Conservation (phyloP, 2,329 filamentous ascomycete genomes). For the Phialemonium atrogriseum region DNA sequence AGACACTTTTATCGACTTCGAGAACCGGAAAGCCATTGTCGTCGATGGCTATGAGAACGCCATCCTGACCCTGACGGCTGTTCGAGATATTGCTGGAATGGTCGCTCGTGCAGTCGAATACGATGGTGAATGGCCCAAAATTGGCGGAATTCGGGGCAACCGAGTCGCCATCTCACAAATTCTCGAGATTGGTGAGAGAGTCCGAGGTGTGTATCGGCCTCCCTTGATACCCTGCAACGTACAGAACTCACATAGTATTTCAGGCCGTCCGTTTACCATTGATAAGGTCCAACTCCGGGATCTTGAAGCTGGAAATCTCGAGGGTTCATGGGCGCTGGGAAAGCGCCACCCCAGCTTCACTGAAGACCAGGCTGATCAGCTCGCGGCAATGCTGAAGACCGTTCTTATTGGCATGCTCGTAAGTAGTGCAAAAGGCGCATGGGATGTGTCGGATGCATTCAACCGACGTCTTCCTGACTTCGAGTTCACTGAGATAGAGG, state of each 20-base stretch:
- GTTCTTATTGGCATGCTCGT: slow-evolving; percentile 33
- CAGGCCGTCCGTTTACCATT: slow-evolving; percentile 27
- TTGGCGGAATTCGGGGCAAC: slow-evolving; percentile 31
- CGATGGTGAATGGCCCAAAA: slow-evolving; percentile 31
- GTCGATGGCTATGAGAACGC: slow-evolving; percentile 32
- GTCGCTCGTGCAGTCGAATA: slow-evolving; percentile 33
- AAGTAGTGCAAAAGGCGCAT: slow-evolving; percentile 30
- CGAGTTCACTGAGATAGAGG: slow-evolving; percentile 28
- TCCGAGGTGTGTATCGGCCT: slow-evolving; percentile 9
- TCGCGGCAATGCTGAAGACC: slow-evolving; percentile 22
- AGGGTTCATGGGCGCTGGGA: slow-evolving; percentile 30
- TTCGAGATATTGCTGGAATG: slow-evolving; percentile 29
- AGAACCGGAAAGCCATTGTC: slow-evolving; percentile 30
- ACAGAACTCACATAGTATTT: slow-evolving; percentile 6
- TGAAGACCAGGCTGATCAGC: slow-evolving; percentile 22
- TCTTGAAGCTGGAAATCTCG: slow-evolving; percentile 32
- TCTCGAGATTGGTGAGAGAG: slow-evolving; percentile 25
- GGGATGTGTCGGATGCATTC: slow-evolving; percentile 32
- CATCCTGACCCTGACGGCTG: slow-evolving; percentile 33
- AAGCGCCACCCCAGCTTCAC: slow-evolving; percentile 22
- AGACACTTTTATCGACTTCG: slow-evolving; percentile 29
- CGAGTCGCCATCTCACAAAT: slow-evolving; percentile 25
- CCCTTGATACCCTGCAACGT: too few relatives aligned
- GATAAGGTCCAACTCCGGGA: slow-evolving; percentile 38
- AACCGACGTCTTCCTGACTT: slow-evolving; percentile 36